phyloP scores from a whole-genome alignment of 2,329 filamentous ascomycete genomes.

The Penicillium sp. region DNA sequence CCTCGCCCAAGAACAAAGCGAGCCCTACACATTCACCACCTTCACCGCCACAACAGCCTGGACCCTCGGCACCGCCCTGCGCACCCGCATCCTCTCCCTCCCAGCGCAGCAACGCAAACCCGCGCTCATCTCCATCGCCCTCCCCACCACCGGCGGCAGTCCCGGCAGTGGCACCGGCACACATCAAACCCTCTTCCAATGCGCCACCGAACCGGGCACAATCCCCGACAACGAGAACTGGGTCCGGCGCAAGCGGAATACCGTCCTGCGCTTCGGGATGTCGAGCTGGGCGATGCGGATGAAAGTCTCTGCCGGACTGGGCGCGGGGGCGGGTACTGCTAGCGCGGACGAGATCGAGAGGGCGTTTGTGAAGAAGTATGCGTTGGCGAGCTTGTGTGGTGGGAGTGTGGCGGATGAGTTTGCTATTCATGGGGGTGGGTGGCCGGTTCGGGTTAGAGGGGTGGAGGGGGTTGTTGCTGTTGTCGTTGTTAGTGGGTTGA shows the following conservation, averaged over 20 bases:
- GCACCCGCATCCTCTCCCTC: constrained; percentile 40
- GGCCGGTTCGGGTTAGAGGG: constrained; percentile 70
- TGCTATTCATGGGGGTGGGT: constrained; percentile 76
- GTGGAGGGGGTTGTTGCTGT: constrained; percentile 77
- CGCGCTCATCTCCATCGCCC: constrained; percentile 44
- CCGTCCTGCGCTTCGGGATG: constrained; percentile 69
- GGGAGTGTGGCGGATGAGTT: constrained; percentile 57
- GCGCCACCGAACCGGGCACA: constrained; percentile 66
- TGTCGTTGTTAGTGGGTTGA: constrained; percentile 74
- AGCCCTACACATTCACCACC: constrained; percentile 33
- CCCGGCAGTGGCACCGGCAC: constrained; percentile 4
- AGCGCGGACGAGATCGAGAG: constrained; percentile 58
- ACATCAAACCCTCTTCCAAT: constrained; percentile 69
- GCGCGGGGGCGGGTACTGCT: no score
- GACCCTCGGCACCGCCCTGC: constrained; percentile 41
- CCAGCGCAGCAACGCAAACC: constrained; percentile 37
- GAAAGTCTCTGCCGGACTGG: constrained; percentile 53
- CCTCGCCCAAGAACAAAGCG: constrained; percentile 31
- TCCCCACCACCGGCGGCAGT: constrained; percentile 19
- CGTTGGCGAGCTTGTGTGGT: constrained; percentile 56
- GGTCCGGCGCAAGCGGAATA: constrained; percentile 71
- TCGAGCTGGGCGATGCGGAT: constrained; percentile 72
- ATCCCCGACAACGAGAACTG: constrained; percentile 71
- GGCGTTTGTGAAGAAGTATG: constrained; percentile 66
- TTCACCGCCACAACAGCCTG: constrained; percentile 46